Conservation (phyloP, 805 yeast genomes). For the Metschnikowia reukaufii region DNA sequence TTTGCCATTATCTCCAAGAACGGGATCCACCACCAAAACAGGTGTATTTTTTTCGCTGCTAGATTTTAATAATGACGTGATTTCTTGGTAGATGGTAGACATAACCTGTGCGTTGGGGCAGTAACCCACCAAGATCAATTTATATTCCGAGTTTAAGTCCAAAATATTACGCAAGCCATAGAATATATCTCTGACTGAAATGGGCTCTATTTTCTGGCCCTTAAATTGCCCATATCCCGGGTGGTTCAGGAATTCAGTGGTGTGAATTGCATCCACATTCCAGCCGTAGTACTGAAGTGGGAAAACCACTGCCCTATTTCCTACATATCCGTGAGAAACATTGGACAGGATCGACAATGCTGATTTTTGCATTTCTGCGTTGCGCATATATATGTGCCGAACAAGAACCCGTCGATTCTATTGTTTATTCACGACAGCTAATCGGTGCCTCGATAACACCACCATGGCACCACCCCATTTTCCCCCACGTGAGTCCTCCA, state of each 20-base stretch:
- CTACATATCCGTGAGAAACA: slow-evolving; percentile 23
- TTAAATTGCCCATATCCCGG: slow-evolving; percentile 21
- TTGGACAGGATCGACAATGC: slow-evolving; percentile 22
- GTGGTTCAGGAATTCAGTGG: slow-evolving; percentile 23
- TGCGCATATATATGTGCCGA: not conserved
- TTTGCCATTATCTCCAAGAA: slow-evolving; percentile 85
- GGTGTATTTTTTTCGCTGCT: slow-evolving; percentile 32
- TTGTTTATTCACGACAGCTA: too few relatives aligned
- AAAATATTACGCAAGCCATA: slow-evolving; percentile 53
- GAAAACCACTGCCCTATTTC: slow-evolving; percentile 20
- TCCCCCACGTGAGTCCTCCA: not conserved
- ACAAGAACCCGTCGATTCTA: not conserved
- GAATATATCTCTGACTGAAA: slow-evolving; percentile 49
- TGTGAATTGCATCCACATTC: slow-evolving; percentile 22
- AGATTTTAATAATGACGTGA: slow-evolving; percentile 35
- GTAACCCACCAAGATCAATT: slow-evolving; percentile 78
- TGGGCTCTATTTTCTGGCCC: slow-evolving; percentile 38
- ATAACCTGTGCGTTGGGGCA: slow-evolving; percentile 60
- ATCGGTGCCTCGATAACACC: too few relatives aligned
- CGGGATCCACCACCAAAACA: slow-evolving; percentile 82
- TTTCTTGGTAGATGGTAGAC: slow-evolving; percentile 43
- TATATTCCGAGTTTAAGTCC: slow-evolving; percentile 45
- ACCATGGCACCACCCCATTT: not conserved
- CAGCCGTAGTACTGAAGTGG: slow-evolving; percentile 21
- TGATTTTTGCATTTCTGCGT: slow-evolving; percentile 5